Evolutionary conservation across 805 yeast species (phyloP).

Genomic region (Metschnikowia arizonensis): DNA sequence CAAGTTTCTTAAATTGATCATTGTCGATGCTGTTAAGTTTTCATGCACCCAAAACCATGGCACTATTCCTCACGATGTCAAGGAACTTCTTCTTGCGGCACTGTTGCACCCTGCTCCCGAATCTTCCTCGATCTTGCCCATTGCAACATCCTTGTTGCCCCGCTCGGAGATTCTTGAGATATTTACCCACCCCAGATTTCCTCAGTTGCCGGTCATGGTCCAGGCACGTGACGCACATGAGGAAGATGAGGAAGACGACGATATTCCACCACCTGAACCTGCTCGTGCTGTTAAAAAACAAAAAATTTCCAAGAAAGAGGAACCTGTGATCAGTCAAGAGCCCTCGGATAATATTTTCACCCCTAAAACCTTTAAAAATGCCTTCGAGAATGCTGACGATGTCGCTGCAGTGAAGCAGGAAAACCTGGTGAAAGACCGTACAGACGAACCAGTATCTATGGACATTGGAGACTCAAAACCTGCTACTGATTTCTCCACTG

Average conservation of each 20-base stretch:
- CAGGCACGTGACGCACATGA: constrained; percentile 2
- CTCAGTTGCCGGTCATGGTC: constrained; percentile 33
- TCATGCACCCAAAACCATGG: constrained; percentile 22
- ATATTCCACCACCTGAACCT: background rate
- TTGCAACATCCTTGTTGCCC: constrained; percentile 52
- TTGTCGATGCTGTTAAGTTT: constrained; percentile 34
- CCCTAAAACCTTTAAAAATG: constrained; percentile 3
- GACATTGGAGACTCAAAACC: background rate
- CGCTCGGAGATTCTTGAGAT: constrained; percentile 52
- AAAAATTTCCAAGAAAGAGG: background rate
- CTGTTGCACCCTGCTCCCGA: constrained; percentile 67
- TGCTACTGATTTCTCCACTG: background rate
- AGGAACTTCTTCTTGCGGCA: constrained; percentile 43
- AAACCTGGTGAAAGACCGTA: constrained; percentile 6
- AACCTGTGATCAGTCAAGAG: background rate
- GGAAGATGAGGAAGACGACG: constrained; percentile 10
- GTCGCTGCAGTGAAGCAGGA: constrained; percentile 7
- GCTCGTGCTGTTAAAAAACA: constrained; percentile 1
- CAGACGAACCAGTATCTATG: background rate
- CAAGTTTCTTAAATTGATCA: constrained; percentile 42
- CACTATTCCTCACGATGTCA: constrained; percentile 31
- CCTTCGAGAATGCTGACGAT: constrained; percentile 4
- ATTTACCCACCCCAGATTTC: constrained; percentile 73
- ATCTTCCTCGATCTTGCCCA: constrained; percentile 64
- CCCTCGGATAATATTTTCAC: constrained; percentile 5